Evolutionary conservation across 1,284 basidiomycete genomes (phyloP).

Genomic region (Cryptococcus jaspeensis): DNA sequence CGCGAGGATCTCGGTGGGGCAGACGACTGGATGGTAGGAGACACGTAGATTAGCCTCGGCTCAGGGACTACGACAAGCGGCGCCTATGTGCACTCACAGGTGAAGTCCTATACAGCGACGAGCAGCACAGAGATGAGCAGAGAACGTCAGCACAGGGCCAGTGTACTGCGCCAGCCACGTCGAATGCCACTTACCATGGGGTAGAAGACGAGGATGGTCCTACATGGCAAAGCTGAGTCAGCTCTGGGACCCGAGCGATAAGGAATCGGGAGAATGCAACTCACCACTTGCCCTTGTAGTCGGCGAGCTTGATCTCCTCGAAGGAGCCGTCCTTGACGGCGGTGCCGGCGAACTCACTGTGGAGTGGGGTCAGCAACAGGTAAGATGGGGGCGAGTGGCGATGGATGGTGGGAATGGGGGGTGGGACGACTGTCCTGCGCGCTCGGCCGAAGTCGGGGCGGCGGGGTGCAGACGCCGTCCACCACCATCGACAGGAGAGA

Average conservation of each 20-base stretch:
- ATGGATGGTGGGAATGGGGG: not conserved
- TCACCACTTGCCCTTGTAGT: slow-evolving; percentile 80
- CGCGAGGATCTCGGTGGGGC: slow-evolving; percentile 88
- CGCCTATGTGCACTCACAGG: slow-evolving; percentile 16
- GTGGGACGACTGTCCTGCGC: not conserved
- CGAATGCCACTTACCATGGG: slow-evolving; percentile 61
- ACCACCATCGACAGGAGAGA: not conserved
- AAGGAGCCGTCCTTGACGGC: slow-evolving; percentile 74
- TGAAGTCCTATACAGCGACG: slow-evolving; percentile 30
- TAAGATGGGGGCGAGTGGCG: not conserved
- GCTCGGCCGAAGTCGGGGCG: not conserved
- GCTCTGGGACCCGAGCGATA: not conserved
- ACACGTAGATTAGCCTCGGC: slow-evolving; percentile 54
- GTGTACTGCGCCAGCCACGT: not conserved
- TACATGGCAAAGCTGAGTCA: slow-evolving; percentile 34
- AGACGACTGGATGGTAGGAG: slow-evolving; percentile 60
- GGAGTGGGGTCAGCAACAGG: not conserved
- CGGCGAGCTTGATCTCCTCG: slow-evolving; percentile 67
- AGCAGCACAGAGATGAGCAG: not conserved
- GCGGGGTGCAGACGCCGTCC: not conserved
- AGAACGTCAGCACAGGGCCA: not conserved
- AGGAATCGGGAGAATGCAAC: slow-evolving; percentile 8
- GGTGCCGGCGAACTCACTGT: slow-evolving; percentile 63
- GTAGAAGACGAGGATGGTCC: slow-evolving; percentile 77
- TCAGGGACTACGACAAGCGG: not conserved